Percentiles rank a stretch among this genome's conserved stretches.
Conservation (phyloP, 2,329 filamentous ascomycete genomes). For the Ascosphaera pollenicola region DNA sequence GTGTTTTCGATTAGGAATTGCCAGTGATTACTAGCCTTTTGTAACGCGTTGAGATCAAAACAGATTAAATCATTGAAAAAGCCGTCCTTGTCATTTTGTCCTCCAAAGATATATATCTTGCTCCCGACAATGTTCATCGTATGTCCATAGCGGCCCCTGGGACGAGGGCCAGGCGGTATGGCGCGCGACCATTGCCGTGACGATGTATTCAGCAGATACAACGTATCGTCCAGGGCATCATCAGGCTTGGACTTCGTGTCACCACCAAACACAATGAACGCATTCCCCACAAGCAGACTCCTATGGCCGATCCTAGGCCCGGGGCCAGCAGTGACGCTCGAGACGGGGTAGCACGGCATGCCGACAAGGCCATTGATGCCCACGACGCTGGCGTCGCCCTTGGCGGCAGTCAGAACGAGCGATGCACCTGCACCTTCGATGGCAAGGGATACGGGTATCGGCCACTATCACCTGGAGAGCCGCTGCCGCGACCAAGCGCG, state of each 20-base stretch:
- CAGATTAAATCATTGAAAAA: conserved; percentile 96
- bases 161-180: conserved; percentile 63
- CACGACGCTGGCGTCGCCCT: neutral
- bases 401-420: conserved; percentile 22
- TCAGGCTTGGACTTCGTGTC: conserved; percentile 93
- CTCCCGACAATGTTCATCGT: conserved; percentile 91
- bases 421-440: conserved; percentile 66
- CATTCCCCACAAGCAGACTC: conserved; percentile 86
- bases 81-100: conserved; percentile 72
- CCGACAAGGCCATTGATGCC: neutral
- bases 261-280: conserved; percentile 95
- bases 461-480: conserved; percentile 38
- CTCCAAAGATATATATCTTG: conserved; percentile 93
- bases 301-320: conserved; percentile 88
- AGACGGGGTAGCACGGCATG: conserved; percentile 61
- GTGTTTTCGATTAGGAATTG: conserved; percentile 69
- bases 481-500: conserved; percentile 39
- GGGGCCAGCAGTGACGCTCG: conserved; percentile 80
- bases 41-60: conserved; percentile 87
- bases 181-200: conserved; percentile 96
- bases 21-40: conserved; percentile 81
- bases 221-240: conserved; percentile 78
- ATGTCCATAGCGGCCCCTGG: conserved; percentile 83
- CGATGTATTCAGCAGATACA: conserved; percentile 97
- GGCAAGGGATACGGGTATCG: conserved; percentile 68